Evolutionary conservation across 1,284 basidiomycete species (phyloP).

Genomic region (Rhodotorula sp.): DNA sequence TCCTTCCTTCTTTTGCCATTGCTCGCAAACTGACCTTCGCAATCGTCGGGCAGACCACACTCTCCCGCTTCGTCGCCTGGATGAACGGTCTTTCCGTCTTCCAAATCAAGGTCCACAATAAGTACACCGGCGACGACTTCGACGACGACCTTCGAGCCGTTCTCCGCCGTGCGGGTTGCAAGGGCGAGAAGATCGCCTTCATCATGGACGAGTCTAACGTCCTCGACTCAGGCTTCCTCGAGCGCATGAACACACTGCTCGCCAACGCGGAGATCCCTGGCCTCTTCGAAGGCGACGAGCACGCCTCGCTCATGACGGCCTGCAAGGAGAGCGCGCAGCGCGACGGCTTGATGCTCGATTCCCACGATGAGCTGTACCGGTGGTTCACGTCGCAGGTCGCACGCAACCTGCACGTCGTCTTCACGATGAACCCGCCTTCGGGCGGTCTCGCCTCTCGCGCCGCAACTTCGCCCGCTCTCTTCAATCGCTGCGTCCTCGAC

Average conservation of each 20-base stretch:
- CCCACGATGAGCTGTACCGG: constrained; percentile 90
- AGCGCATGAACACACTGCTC: constrained; percentile 97
- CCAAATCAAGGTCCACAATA: constrained; percentile 98
- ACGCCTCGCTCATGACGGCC: constrained; percentile 93
- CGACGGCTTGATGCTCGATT: constrained; percentile 96
- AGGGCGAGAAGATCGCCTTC: constrained; percentile 98
- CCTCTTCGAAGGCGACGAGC: constrained; percentile 96
- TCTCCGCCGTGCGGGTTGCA: constrained; percentile 89
- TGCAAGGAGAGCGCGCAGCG: constrained; percentile 98
- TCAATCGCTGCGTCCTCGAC: constrained; percentile 96
- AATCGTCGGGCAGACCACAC: constrained; percentile 67
- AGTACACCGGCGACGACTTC: constrained; percentile 96
- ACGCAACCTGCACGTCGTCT: constrained; percentile 93
- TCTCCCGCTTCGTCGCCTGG: constrained; percentile 99
- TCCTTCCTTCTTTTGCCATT: neutral
- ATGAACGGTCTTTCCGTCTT: constrained; percentile 98
- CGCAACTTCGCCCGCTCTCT: constrained; percentile 93
- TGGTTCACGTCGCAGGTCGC: constrained; percentile 98
- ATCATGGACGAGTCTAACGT: constrained; percentile 99
- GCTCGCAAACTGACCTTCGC: neutral
- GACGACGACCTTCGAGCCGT: constrained; percentile 95
- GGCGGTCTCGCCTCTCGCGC: constrained; percentile 76
- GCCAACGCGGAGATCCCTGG: constrained; percentile 99
- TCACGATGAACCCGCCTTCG: constrained; percentile 95
- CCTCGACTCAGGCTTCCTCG: constrained; percentile 95